A percentile compares a stretch with the other conserved stretches of the same genome.
Evolutionary conservation across 306 rosid species (phyloP).

Genomic region (Quercus glauca): DNA sequence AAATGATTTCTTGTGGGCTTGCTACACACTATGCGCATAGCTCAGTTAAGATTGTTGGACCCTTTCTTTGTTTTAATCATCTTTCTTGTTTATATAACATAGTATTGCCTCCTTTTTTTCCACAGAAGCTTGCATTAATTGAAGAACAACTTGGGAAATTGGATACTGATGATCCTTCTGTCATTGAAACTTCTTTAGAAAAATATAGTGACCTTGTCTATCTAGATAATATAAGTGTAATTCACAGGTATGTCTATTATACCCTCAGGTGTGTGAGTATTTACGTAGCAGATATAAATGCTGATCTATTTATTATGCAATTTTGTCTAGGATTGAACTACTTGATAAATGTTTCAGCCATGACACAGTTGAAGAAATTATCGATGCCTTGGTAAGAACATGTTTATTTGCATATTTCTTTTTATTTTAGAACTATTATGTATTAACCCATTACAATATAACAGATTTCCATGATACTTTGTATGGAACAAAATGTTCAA

Average conservation of each 20-base stretch:
- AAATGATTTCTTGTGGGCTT: slow-evolving; percentile 86
- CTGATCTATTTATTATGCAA: slow-evolving; percentile 6
- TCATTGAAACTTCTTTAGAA: slow-evolving; percentile 71
- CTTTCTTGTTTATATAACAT: background rate
- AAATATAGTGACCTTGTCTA: slow-evolving; percentile 65
- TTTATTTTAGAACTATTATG: slow-evolving; percentile 12
- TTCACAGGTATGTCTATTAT: slow-evolving; percentile 52
- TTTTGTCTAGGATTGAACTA: slow-evolving; percentile 59
- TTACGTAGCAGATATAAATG: background rate
- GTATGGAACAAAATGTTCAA: background rate
- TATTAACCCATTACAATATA: background rate
- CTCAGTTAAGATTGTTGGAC: too few relatives aligned
- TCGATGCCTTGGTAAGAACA: slow-evolving; percentile 64
- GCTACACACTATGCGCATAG: slow-evolving; percentile 78
- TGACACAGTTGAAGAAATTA: slow-evolving; percentile 88
- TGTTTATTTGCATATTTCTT: background rate
- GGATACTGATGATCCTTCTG: slow-evolving; percentile 92
- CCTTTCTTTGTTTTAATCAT: too few relatives aligned
- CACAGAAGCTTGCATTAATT: slow-evolving; percentile 69
- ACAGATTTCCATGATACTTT: background rate
- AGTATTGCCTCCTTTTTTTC: slow-evolving; percentile 25
- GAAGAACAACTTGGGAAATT: slow-evolving; percentile 75
- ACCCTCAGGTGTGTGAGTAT: too few relatives aligned
- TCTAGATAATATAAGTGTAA: slow-evolving; percentile 46
- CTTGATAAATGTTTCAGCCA: slow-evolving; percentile 74